Conservation (phyloP, 768 basidiomycete species). For the Suillus paluster region DNA sequence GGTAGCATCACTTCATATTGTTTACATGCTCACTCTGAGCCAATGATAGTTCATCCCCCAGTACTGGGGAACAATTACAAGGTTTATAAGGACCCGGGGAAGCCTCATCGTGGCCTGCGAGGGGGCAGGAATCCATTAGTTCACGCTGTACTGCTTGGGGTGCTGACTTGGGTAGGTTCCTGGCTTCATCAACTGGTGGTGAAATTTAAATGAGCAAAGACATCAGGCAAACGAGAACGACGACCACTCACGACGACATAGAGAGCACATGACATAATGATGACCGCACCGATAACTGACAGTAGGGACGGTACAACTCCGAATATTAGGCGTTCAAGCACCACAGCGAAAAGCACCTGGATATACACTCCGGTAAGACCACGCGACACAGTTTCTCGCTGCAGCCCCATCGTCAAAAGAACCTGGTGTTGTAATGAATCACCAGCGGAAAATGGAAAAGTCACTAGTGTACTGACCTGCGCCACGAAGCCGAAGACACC, state of each 20-base stretch:
- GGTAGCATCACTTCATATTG: too few relatives aligned
- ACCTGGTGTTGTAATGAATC: conserved; percentile 36
- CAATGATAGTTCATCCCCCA: too few relatives aligned
- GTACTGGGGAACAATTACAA: too few relatives aligned
- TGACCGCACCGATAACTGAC: conserved; percentile 62
- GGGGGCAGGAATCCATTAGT: too few relatives aligned
- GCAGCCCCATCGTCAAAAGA: conserved; percentile 62
- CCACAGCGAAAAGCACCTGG: conserved; percentile 64
- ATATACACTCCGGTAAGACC: conserved; percentile 65
- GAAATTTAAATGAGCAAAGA: background rate
- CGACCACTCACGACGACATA: conserved; percentile 63
- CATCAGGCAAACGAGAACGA: background rate
- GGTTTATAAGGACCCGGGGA: too few relatives aligned
- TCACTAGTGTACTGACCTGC: conserved; percentile 17
- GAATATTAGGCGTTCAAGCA: conserved; percentile 72
- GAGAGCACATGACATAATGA: conserved; percentile 66
- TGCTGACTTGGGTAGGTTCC: background rate
- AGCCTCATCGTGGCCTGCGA: too few relatives aligned
- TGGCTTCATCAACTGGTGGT: background rate
- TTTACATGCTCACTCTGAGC: too few relatives aligned
- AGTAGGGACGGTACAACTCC: conserved; percentile 57
- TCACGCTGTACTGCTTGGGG: too few relatives aligned
- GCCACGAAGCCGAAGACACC: conserved; percentile 16
- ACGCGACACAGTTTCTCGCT: conserved; percentile 65
- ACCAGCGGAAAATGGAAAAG: background rate